Evolutionary conservation across 371 early-diverging fungal genomes (phyloP).

Genomic region (Batkoa obscura): DNA sequence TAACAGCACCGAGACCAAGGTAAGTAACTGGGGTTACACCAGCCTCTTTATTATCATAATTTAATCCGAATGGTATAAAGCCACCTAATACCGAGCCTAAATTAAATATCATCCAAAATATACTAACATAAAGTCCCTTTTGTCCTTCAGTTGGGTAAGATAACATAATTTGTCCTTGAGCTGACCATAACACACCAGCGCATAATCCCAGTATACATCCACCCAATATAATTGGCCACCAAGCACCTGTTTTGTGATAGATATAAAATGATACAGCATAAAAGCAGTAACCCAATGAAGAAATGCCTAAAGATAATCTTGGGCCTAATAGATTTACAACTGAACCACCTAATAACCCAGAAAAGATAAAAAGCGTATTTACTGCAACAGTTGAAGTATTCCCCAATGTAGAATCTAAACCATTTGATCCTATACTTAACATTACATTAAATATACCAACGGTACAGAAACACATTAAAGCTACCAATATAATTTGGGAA

Average conservation of each 20-base stretch:
- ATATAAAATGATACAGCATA: conserved; percentile 31
- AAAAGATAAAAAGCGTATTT: conserved; percentile 47
- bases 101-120: conserved; percentile 67
- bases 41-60: conserved; percentile 16
- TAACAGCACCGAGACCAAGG: conserved; percentile 40
- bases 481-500: conserved; percentile 3
- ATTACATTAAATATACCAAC: conserved; percentile 72
- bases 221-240: conserved; percentile 27
- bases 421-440: conserved; percentile 42
- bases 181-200: conserved; percentile 38
- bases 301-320: conserved; percentile 23
- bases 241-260: conserved; percentile 20
- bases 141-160: conserved; percentile 39
- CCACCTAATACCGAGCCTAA: conserved; percentile 53
- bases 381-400: conserved; percentile 48
- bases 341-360: conserved; percentile 39
- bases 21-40: conserved; percentile 35
- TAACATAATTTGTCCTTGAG: conserved; percentile 51
- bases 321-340: conserved; percentile 35
- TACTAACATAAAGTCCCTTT: conserved; percentile 52
- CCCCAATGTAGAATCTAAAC: conserved; percentile 38
- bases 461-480: conserved; percentile 5
- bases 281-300: conserved; percentile 28
- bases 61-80: conserved; percentile 39
- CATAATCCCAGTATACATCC: conserved; percentile 40